Evolutionary conservation across 1,284 basidiomycete genomes (phyloP).

Genomic region (Marasmius oreades): DNA sequence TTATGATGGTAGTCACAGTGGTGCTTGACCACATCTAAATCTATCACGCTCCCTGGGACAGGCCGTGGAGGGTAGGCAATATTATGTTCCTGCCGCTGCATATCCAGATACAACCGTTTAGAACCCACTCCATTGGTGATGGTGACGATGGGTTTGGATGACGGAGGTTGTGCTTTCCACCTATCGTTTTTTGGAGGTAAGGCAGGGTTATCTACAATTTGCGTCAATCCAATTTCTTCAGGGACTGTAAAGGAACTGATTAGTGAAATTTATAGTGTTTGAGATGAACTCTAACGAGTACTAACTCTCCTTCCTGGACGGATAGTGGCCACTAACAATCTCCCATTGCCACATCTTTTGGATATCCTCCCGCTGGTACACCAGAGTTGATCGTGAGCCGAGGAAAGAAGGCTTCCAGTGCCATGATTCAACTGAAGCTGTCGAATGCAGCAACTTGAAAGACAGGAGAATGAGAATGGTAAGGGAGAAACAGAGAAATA

Average conservation of each 20-base stretch:
- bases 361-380: conserved; percentile 74
- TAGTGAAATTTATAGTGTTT: conserved; percentile 2
- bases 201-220: conserved; percentile 68
- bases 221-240: conserved; percentile 58
- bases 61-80: conserved; percentile 83
- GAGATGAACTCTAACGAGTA: conserved; percentile 17
- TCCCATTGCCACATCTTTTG: conserved; percentile 94
- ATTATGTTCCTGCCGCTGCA: conserved; percentile 53
- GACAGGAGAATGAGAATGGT: conserved; percentile 47
- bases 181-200: conserved; percentile 44
- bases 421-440: conserved; percentile 50
- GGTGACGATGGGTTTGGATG: conserved; percentile 38
- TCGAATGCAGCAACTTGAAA: conserved; percentile 48
- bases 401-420: conserved; percentile 63
- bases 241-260: conserved; percentile 54
- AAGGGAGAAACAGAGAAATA: conserved; percentile 46
- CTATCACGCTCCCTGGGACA: conserved; percentile 74
- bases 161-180: conserved; percentile 37
- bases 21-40: conserved; percentile 85
- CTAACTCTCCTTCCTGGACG: conserved; percentile 73
- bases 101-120: conserved; percentile 72
- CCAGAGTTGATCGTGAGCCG: conserved; percentile 69
- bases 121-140: conserved; percentile 67
- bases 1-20: conserved; percentile 83
- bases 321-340: conserved; percentile 86